Conservation (phyloP, 352 stramenopile genomes). For the Phytophthora lateralis region DNA sequence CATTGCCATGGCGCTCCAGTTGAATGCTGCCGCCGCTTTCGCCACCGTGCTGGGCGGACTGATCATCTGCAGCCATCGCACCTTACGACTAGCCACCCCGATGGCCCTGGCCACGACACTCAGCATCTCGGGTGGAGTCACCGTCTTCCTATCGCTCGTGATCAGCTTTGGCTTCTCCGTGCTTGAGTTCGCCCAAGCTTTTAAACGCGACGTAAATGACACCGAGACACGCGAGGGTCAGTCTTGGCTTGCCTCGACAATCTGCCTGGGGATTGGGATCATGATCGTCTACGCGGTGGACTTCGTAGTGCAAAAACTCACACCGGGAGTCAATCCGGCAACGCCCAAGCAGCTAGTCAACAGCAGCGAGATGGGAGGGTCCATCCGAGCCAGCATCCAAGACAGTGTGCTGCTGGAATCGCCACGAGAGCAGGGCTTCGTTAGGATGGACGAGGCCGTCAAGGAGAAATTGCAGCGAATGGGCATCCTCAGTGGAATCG, state of each 20-base stretch:
- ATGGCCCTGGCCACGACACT: conserved; percentile 59
- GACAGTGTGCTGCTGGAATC: conserved; percentile 37
- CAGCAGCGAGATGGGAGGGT: conserved; percentile 1
- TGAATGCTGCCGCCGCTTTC: conserved; percentile 51
- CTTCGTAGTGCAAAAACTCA: conserved; percentile 49
- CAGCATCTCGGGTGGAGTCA: conserved; percentile 66
- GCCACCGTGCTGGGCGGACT: conserved; percentile 60
- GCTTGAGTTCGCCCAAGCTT: conserved; percentile 34
- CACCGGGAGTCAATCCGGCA: conserved; percentile 26
- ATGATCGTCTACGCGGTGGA: conserved; percentile 53
- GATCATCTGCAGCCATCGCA: conserved; percentile 57
- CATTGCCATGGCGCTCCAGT: conserved; percentile 36
- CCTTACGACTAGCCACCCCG: conserved; percentile 58
- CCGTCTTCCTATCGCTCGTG: conserved; percentile 77
- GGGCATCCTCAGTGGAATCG: conserved; percentile 91
- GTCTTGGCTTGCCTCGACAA: conserved; percentile 78
- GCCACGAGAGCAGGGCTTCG: conserved; percentile 27
- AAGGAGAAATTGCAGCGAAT: conserved; percentile 77
- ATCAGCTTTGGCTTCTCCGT: conserved; percentile 60
- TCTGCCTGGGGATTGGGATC: conserved; percentile 87
- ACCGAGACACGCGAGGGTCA: conserved; percentile 31
- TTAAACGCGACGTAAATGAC: conserved; percentile 34
- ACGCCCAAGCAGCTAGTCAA: conserved; percentile 14
- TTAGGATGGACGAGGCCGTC: conserved; percentile 44
- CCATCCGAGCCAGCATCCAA: conserved; percentile 19